Evolutionary conservation across 106 monocot genomes (phyloP), one percentile per base, ranked within the genome.

Genomic region (Dioscorea dumetorum): DNA sequence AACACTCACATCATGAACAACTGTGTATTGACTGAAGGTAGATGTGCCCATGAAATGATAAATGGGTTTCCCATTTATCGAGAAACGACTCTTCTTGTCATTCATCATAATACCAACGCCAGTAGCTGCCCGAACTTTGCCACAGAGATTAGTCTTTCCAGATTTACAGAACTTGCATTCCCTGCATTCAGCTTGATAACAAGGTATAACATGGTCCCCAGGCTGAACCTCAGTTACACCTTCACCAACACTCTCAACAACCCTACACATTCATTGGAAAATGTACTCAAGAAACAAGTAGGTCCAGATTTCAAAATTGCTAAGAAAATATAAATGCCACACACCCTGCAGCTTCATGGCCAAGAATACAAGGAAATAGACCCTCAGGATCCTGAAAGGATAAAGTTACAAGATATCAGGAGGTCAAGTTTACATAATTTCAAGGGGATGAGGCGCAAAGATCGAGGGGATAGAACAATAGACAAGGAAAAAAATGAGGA

Each of bases 11-110:
- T 97, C 92, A 79, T 97, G 97, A 20, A 97, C 88, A 67, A 97
- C 92, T 19, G 97, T 97, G 56, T 97, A 97, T 63, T 97, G 97
- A 63, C 92, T 97, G 65, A 97, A 97, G 17, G 97, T 97, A 16
- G 97, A 97, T 76, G 97, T 97, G 31, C 97, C 97, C 97, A 97
- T 90, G 70, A 90, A 97, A 83, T 97, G 97, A 61, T 92, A 97
- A 54, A 97, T 86, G 6, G 84, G 84, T 24, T 82, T 92, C 33
- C 97, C 97, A 75, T 92, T 86, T 35, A 97, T 31, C n/a, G 92
- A 92, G 79, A 97, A 97, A 28, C 97, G 80, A 54, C 84, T 92
- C 75, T 92, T 84, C 14, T 78, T 81, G 48, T 97, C 97, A 79
- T 58, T 82, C 92, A 97, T 82, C 97, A 97, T 97, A 56, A 97